Percentiles rank a stretch among this genome's conserved stretches.
These are phyloP conservation scores for barley (Hordeum vulgare) DNA, from an alignment of 176 grass and related monocot species.

Conservation along the genomic window DNA sequence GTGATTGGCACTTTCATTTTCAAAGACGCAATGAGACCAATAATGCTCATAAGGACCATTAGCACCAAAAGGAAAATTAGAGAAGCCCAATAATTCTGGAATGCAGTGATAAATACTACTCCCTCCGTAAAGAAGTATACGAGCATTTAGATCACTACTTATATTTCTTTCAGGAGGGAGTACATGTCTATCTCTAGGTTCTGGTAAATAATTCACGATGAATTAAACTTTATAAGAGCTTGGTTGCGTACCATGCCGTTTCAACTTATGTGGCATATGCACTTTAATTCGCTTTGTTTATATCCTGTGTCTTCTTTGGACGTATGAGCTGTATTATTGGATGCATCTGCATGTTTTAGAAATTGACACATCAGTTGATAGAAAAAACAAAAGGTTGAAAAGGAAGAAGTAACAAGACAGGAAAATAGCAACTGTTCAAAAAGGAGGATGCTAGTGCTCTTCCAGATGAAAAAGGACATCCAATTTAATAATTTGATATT, in stretches of 20 bases:
- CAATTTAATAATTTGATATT: constrained; percentile 28
- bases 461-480: constrained; percentile 26
- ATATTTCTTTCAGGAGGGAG: too few relatives aligned
- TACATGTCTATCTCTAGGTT: constrained; percentile 12
- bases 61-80: constrained; percentile 34
- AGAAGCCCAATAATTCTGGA: constrained; percentile 18
- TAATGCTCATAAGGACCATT: constrained; percentile 35
- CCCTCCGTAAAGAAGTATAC: too few relatives aligned
- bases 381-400: constrained; percentile 22
- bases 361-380: constrained; percentile 28
- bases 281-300: constrained; percentile 33
- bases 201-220: constrained; percentile 20
- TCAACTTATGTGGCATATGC: constrained; percentile 28
- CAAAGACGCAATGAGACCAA: constrained; percentile 27
- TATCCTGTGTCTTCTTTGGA: constrained; percentile 17
- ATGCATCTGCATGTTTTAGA: constrained; percentile 31
- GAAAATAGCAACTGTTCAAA: constrained; percentile 16
- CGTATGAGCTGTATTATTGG: constrained; percentile 30
- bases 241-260: constrained; percentile 33
- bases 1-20: constrained; percentile 24
- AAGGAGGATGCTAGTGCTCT: constrained; percentile 20
- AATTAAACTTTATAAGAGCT: constrained; percentile 22
- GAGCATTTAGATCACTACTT: too few relatives aligned
- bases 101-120: neutral
- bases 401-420: constrained; percentile 6